These are phyloP conservation scores for Salix udensis DNA, from an alignment of 345 rosid genomes.

Conservation along the genomic window DNA sequence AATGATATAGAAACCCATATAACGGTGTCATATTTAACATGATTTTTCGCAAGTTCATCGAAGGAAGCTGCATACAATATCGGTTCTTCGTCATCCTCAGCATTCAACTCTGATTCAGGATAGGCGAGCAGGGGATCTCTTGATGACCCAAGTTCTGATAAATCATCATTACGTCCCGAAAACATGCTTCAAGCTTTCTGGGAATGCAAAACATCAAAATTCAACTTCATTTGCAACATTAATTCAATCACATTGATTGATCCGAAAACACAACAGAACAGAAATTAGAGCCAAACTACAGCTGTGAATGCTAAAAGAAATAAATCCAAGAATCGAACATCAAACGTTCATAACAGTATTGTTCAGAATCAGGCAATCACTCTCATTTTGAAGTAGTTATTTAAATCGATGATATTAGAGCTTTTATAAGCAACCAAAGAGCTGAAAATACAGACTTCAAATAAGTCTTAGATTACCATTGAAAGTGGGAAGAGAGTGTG, in stretches of 20 bases:
- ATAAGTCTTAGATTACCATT: background rate
- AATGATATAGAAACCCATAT: slow-evolving; percentile 68
- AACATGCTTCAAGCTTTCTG: slow-evolving; percentile 35
- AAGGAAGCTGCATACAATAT: slow-evolving; percentile 56
- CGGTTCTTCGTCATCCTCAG: slow-evolving; percentile 31
- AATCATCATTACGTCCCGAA: slow-evolving; percentile 46
- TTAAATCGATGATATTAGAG: background rate
- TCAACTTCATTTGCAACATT: background rate
- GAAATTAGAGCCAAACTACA: background rate
- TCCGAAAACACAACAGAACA: background rate
- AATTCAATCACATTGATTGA: background rate
- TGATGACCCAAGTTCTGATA: slow-evolving; percentile 44
- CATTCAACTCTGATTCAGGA: slow-evolving; percentile 40
- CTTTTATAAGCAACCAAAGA: background rate
- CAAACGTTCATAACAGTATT: background rate
- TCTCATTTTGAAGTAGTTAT: background rate
- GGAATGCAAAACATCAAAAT: background rate
- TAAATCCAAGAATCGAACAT: background rate
- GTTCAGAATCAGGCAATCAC: background rate
- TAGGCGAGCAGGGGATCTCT: slow-evolving; percentile 35
- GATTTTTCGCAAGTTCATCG: slow-evolving; percentile 46
- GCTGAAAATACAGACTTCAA: background rate
- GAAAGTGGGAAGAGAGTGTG: background rate
- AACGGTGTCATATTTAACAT: slow-evolving; percentile 50
- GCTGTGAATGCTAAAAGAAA: background rate